phyloP scores from a whole-genome alignment of 2,329 filamentous ascomycete genomes.

The Epichloe sylvatica region DNA sequence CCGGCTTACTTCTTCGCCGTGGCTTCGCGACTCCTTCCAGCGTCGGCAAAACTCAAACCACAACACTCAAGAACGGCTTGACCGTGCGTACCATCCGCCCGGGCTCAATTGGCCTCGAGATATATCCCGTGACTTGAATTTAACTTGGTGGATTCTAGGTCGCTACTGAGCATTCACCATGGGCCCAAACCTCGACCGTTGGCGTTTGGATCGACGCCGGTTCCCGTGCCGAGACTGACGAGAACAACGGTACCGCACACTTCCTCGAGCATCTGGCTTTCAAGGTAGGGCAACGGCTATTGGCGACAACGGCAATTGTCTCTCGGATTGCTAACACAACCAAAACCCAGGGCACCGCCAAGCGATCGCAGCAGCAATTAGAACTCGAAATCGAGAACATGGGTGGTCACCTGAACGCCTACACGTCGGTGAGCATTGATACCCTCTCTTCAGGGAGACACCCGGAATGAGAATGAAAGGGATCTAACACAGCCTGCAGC shows the following conservation, averaged over 20 bases:
- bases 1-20: conserved; percentile 66
- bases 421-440: conserved; percentile 73
- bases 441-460: conserved; percentile 13
- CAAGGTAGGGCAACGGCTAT: conserved; percentile 55
- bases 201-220: conserved; percentile 99
- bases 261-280: conserved; percentile 99
- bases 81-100: conserved; percentile 48
- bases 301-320: neutral
- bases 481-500: conserved; percentile 36
- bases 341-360: conserved; percentile 62
- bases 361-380: conserved; percentile 89
- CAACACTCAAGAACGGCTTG: conserved; percentile 92
- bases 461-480: conserved; percentile 5
- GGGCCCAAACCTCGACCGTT: conserved; percentile 94
- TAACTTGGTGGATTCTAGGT: conserved; percentile 45
- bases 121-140: conserved; percentile 10
- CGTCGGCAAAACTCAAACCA: conserved; percentile 81
- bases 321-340: neutral
- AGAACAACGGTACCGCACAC: conserved; percentile 97
- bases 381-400: conserved; percentile 99
- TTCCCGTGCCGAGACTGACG: conserved; percentile 92
- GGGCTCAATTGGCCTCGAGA: conserved; percentile 25
- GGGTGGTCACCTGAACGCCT: conserved; percentile 97
- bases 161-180: conserved; percentile 94
- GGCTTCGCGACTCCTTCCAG: conserved; percentile 78